Evolutionary conservation across 2,329 filamentous ascomycete species (phyloP).

Genomic region (Thielaviopsis cerberus): DNA sequence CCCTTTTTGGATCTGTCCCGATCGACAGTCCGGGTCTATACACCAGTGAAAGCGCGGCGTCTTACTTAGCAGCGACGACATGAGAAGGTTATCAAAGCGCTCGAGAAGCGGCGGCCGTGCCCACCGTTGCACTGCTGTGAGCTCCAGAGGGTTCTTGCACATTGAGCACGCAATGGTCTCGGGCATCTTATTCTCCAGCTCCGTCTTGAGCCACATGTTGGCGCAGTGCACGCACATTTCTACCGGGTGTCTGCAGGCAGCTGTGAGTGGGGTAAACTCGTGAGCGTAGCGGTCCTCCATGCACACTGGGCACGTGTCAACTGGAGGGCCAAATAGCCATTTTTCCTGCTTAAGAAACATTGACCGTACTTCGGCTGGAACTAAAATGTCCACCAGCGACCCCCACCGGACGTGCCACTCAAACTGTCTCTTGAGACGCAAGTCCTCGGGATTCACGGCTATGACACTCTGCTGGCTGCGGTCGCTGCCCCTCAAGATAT

Average conservation of each 20-base stretch:
- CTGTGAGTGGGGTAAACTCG: conserved; percentile 3
- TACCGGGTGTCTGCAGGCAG: not conserved
- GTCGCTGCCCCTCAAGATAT: not conserved
- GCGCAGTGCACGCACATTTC: conserved; percentile 5
- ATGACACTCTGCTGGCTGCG: conserved; percentile 1
- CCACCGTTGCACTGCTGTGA: not conserved
- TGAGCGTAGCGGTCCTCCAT: conserved; percentile 4
- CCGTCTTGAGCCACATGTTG: conserved; percentile 2
- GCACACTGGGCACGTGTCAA: conserved; percentile 1
- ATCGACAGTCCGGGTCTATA: conserved; percentile 19
- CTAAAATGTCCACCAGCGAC: conserved; percentile 4
- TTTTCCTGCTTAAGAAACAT: conserved; percentile 3
- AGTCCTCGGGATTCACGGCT: not conserved
- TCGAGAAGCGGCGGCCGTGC: conserved; percentile 1
- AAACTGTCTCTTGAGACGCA: not conserved
- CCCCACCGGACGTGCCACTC: conserved; percentile 1
- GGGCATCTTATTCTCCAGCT: not conserved
- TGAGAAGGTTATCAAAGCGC: conserved; percentile 20
- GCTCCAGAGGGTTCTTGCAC: not conserved
- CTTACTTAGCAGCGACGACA: conserved; percentile 17
- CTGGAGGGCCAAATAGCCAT: conserved; percentile 5
- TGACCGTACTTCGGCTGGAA: not conserved
- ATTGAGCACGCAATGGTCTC: conserved; percentile 3
- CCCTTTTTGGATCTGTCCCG: conserved; percentile 21
- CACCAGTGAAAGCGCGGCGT: conserved; percentile 22